Percentiles rank a stretch among this genome's conserved stretches.
These are phyloP conservation scores for Geranium incanum DNA, from an alignment of 441 rosid species.

Conservation along the genomic window DNA sequence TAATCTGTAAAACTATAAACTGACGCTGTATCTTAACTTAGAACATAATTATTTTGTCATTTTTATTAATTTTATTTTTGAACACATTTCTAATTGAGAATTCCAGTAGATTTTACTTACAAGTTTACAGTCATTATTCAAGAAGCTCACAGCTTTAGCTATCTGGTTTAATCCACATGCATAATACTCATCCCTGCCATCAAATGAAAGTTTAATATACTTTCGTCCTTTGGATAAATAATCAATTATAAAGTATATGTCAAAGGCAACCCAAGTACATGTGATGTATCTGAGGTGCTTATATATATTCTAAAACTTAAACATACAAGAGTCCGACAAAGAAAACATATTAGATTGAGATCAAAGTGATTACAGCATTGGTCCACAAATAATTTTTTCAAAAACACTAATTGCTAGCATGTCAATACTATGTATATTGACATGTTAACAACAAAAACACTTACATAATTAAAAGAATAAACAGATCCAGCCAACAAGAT, in stretches of 20 bases:
- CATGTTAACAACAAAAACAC: neutral
- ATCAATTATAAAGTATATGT: neutral
- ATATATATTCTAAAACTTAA: neutral
- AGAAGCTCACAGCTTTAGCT: slow-evolving; percentile 96
- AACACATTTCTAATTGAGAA: slow-evolving; percentile 4
- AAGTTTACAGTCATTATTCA: slow-evolving; percentile 94
- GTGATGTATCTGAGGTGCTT: too few relatives aligned
- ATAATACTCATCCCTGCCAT: slow-evolving; percentile 83
- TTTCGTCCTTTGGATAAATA: neutral
- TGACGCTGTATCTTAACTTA: too few relatives aligned
- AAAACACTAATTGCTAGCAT: neutral
- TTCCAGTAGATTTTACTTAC: slow-evolving; percentile 38
- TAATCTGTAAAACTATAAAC: too few relatives aligned
- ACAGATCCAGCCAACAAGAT: slow-evolving; percentile 11
- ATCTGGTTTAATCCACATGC: slow-evolving; percentile 88
- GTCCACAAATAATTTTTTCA: neutral
- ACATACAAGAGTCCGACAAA: too few relatives aligned
- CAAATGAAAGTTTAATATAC: slow-evolving; percentile 5
- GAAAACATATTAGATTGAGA: neutral
- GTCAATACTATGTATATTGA: neutral
- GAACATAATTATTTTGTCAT: too few relatives aligned
- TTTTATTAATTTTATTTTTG: too few relatives aligned
- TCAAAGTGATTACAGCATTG: neutral
- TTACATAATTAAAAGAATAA: neutral
- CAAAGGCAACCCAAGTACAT: neutral